Percentiles rank a stretch among this genome's conserved stretches.
Conservation (phyloP, 768 basidiomycete genomes). For the Filobasidium wieringae region DNA sequence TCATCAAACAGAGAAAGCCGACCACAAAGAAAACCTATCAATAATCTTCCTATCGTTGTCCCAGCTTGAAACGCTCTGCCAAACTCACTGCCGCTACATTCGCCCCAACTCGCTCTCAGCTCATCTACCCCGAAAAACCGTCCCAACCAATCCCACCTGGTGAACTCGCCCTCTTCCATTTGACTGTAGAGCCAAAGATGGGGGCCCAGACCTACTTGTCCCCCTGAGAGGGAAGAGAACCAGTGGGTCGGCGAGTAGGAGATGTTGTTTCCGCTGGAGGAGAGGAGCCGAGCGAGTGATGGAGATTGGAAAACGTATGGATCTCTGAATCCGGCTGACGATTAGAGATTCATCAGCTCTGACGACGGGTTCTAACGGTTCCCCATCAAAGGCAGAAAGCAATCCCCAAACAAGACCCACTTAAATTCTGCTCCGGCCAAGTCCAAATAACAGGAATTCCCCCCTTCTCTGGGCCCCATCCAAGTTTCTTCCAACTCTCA, state of each 20-base stretch:
- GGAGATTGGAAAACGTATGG: conserved; percentile 24
- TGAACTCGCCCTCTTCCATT: conserved; percentile 8
- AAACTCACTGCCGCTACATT: conserved; percentile 19
- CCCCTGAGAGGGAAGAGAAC: conserved; percentile 21
- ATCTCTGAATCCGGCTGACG: conserved; percentile 23
- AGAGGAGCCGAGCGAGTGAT: too few species aligned
- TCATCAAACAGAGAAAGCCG: too few species aligned
- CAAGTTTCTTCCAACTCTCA: not conserved
- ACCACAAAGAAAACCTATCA: not conserved
- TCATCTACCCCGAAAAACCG: conserved; percentile 3
- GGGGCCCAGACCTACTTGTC: conserved; percentile 12
- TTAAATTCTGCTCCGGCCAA: conserved; percentile 12
- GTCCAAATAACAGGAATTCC: not conserved
- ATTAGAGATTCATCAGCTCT: too few species aligned
- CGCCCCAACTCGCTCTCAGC: conserved; percentile 5
- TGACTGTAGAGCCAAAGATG: conserved; percentile 23
- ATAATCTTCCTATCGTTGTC: not conserved
- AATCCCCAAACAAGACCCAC: too few species aligned
- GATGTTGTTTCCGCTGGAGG: too few species aligned
- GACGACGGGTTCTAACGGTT: not conserved
- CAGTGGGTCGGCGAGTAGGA: too few species aligned
- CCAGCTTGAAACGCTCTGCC: too few species aligned
- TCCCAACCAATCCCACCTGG: conserved; percentile 18
- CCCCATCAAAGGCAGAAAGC: too few species aligned
- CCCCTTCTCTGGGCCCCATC: not conserved